Evolutionary conservation across 1,139 yeast genomes (phyloP).

Genomic region (Geotrichum aggregatum): DNA sequence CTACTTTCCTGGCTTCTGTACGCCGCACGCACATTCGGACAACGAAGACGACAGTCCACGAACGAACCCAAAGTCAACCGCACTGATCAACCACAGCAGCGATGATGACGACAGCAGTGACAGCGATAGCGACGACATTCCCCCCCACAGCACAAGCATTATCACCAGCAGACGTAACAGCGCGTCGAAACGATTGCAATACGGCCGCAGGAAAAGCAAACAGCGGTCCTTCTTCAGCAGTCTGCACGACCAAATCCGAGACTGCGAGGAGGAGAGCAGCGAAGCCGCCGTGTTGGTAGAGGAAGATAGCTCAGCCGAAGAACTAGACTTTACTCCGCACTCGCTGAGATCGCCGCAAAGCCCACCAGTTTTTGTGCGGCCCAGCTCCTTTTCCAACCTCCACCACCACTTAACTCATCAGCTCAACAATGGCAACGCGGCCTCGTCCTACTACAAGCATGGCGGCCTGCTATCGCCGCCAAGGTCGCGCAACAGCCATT

Average conservation of each 20-base stretch:
- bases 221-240: constrained; percentile 8
- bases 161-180: neutral
- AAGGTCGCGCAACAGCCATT: neutral
- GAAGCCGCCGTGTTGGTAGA: neutral
- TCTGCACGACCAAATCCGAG: constrained; percentile 11
- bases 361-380: neutral
- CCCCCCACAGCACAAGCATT: neutral
- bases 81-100: neutral
- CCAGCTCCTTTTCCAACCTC: neutral
- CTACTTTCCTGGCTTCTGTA: constrained; percentile 13
- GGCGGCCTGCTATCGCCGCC: neutral
- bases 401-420: neutral
- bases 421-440: neutral
- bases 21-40: constrained; percentile 3
- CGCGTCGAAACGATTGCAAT: no score
- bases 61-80: neutral
- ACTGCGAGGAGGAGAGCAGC: neutral
- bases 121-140: constrained; percentile 1
- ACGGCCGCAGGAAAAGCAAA: no score
- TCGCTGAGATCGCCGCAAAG: neutral
- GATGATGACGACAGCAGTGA: constrained; percentile 6
- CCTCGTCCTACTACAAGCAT: no score
- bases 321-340: neutral
- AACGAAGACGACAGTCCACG: neutral
- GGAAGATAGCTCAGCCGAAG: constrained; percentile 1